Evolutionary conservation across 106 monocot genomes (phyloP), one percentile per base, ranked within the genome.

Genomic region (Acorus gramineus): DNA sequence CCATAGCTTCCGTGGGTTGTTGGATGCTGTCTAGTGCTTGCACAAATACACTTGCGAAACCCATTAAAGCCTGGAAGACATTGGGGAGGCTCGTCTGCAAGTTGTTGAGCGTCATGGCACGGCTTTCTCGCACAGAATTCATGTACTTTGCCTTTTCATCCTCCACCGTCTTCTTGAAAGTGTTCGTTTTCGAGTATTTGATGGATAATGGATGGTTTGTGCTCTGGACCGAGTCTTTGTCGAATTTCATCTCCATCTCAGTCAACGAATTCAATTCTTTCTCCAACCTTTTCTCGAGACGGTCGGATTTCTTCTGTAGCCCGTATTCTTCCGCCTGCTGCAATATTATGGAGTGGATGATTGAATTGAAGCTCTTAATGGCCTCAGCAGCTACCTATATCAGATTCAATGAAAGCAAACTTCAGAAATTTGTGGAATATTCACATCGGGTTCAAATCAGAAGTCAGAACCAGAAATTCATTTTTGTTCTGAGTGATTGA

Each of bases 21-120:
- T 12, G 64, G 14, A 92, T 71, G 43, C 75, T 70, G 52, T 95
- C 90, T 11, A 86, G 74, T 7, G 79, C 82, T 65, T 86, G 79
- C 59, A 76, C 60, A 28, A 81, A 95, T 6, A 71, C 67, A 53
- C 71, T 73, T 4, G 86, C 59, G 49, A 95, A 95, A n/a, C 77
- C 80, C 59, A 66, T 80, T 50, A 95, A 71, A n/a, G 89, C 84
- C 66, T 84, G 90, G 71, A 95, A 95, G 11, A 95, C 81, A 74
- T 86, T 90, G 2, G 94, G 94, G 44, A 95, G 86, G 69, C 90
- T 71, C 0, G 78, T 80, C 55, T 86, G 84, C 47, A 95, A 69
- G 62, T 80, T 82, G 80, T 90, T 84, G 53, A 78, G 47, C 2
- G 74, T 84, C 86, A 95, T 95, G 47, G 89, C 69, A 61, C 82